phyloP scores from a whole-genome alignment of 1,139 yeast genomes.

The Pichia sp. region DNA sequence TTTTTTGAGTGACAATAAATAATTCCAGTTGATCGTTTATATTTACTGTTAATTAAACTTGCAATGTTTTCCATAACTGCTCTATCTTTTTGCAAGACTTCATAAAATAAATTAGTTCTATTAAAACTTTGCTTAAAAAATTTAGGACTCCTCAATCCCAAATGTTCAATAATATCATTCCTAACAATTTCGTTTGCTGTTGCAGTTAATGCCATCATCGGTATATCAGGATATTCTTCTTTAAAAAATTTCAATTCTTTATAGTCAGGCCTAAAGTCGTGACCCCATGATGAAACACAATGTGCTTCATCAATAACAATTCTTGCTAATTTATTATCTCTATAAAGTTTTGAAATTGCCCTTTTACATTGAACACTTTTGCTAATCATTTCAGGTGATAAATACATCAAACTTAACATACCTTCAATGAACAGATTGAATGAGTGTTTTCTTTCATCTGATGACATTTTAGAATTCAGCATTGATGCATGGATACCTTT shows the following conservation, averaged over 20 bases:
- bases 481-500: slow-evolving; percentile 75
- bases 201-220: slow-evolving; percentile 95
- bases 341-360: slow-evolving; percentile 54
- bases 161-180: slow-evolving; percentile 74
- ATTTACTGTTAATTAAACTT: slow-evolving; percentile 46
- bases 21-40: slow-evolving; percentile 67
- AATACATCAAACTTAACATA: slow-evolving; percentile 65
- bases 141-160: slow-evolving; percentile 50
- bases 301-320: slow-evolving; percentile 97
- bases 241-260: slow-evolving; percentile 74
- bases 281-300: slow-evolving; percentile 99
- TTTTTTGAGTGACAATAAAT: slow-evolving; percentile 89
- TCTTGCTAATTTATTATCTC: slow-evolving; percentile 59
- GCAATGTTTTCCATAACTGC: slow-evolving; percentile 57
- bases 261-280: slow-evolving; percentile 95
- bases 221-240: slow-evolving; percentile 65
- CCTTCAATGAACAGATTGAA: slow-evolving; percentile 61
- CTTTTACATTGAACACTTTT: slow-evolving; percentile 65
- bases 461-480: slow-evolving; percentile 72
- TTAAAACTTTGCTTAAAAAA: slow-evolving; percentile 76
- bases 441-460: slow-evolving; percentile 59
- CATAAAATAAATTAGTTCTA: slow-evolving; percentile 77
- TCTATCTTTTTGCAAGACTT: slow-evolving; percentile 59
- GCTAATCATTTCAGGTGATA: slow-evolving; percentile 94
- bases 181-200: slow-evolving; percentile 93